Conservation (phyloP, 306 rosid species). For the Herpetospermum pedunculosum region DNA sequence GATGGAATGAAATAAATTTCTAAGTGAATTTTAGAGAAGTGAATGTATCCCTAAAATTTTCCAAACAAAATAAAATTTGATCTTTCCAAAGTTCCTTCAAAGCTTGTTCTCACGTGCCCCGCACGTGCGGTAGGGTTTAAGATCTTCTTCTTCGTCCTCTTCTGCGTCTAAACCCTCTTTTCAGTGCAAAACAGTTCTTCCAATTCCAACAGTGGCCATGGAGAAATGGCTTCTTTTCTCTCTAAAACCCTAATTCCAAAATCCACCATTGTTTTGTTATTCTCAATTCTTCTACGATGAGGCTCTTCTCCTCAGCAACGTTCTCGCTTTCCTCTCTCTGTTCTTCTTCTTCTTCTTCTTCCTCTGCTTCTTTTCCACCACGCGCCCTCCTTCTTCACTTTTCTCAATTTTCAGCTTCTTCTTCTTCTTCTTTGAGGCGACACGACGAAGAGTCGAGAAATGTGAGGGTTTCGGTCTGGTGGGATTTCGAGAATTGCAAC, state of each 20-base stretch:
- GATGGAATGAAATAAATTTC: no score
- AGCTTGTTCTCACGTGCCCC: background rate
- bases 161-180: background rate
- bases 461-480: conserved; percentile 84
- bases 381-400: conserved; percentile 10
- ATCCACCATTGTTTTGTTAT: background rate
- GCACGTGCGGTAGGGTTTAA: conserved; percentile 13
- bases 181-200: background rate
- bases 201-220: background rate
- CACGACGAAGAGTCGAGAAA: conserved; percentile 46
- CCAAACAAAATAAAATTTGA: no score
- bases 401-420: conserved; percentile 22
- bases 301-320: conserved; percentile 8
- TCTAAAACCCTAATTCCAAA: background rate
- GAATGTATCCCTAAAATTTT: no score
- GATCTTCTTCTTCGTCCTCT: background rate
- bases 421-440: conserved; percentile 18
- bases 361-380: conserved; percentile 6
- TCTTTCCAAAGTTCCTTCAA: no score
- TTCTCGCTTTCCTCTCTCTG: conserved; percentile 6
- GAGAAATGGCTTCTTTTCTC: background rate
- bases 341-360: background rate
- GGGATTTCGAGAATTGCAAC: conserved; percentile 82
- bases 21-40: no score
- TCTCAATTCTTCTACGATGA: conserved; percentile 13